Evolutionary conservation across 768 basidiomycete genomes (phyloP), one percentile per base, ranked within the genome.

Genomic region (Pleurotus cornucopiae): DNA sequence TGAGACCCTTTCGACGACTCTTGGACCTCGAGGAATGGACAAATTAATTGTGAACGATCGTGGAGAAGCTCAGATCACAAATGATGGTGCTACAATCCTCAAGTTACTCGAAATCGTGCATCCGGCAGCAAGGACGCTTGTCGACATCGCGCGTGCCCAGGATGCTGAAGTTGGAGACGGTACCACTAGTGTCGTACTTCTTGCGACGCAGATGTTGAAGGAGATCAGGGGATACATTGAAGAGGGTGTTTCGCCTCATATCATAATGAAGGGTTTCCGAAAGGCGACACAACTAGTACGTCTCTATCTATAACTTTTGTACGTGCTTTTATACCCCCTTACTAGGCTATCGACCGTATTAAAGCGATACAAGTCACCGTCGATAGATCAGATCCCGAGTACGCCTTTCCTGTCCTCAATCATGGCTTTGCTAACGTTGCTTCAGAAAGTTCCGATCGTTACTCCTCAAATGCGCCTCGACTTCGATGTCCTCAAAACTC

Each of bases 401-500:
- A 73, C 63, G 89, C 73, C 34, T 49, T 3, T 51, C 20, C 57
- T 52, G 37, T 62, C 18, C 25, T 37, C 9, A 21, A 30, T 44
- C 14, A 6, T 55, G 41, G 40, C 55, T 13, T 44, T 54, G 14
- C 56, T 66, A 52, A 66, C 57, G 34, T 58, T 61, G 53, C 40
- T 23, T 5, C 63, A 98, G 96, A 61, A 84, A 84, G 63, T 97
- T 98, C 82, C 94, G 87, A 47, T 91, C 94, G 59, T 85, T 98
- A 20, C 82, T 98, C 34, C 80, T 97, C 63, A 95, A 97, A 77
- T 97, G 94, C 71, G 97, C 97, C 23, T 88, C 94, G 23, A 99
- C 97, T 2, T 96, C 97, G n/a, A 98, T 98, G 96, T 98, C 97
- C 13, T 98, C 96, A 59, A 99, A 98, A 72, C 84, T 98, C 58